Base-by-base conservation (phyloP, 2,329 filamentous ascomycete genomes). In the Rhynchosporium secalis region DNA sequence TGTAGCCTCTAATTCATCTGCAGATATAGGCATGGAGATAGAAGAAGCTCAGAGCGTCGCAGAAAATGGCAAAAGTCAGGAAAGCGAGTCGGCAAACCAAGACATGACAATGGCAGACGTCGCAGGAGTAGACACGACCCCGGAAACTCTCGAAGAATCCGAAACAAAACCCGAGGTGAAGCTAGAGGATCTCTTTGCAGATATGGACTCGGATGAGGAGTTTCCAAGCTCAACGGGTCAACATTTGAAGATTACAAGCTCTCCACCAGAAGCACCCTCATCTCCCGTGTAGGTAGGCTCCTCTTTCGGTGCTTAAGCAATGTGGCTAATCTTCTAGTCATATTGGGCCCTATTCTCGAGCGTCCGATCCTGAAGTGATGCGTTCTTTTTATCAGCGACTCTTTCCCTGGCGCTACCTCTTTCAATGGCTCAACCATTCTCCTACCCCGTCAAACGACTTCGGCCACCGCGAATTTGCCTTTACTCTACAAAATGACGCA, bases 361-460 rank as follows among this genome's bases (percentile, higher is more conserved):
- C 83, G 47, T 90, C 86, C 45, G 91, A 96, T 69, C 87, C 91
- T 1, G 91, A 93, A 72, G 84, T 96, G 10, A 92, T 98, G 86
- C 86, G 90, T 71, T 91, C 89, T 67, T 99, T 97, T 79, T 99
- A 99, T 75, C 91, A 96, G 73, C 91, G 95, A 54, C 82, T 99
- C 43, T 98, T 98, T 71, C 95, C 95, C 4, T 99, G 96, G 82
- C 87, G 93, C 63, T 89, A 91, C 65, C 86, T 98, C 26, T 99
- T 97, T 77, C 93, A 97, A 76, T 99, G 95, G 95, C 85, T 99
- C 54, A 99, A 98, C 74, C 95, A 98, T 77, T 91, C 91, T 59
- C 89, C 92, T 6, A 87, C 87, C 6, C 93, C 95, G 0, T 89
- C 89, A 4, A 88, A 87, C 68, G 93, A 98, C 76, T 98, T 98